Conservation (phyloP, 768 basidiomycete genomes). For the Trametes punicea region DNA sequence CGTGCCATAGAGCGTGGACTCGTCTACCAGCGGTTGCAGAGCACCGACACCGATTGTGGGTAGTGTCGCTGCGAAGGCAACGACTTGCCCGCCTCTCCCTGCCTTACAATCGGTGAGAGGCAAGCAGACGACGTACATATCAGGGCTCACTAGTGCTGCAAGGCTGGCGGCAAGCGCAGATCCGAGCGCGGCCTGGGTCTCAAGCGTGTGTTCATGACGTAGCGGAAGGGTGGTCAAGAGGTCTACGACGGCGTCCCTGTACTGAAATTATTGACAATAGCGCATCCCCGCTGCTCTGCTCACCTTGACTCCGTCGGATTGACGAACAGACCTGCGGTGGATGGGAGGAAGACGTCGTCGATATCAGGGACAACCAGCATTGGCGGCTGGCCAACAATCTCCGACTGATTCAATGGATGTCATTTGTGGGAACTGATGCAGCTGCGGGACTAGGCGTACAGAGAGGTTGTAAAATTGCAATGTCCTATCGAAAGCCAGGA, state of each 20-base stretch:
- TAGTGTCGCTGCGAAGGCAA: conserved; percentile 66
- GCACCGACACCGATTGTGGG: conserved; percentile 74
- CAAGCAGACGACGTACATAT: not conserved
- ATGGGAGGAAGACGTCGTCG: conserved; percentile 88
- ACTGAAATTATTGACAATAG: not conserved
- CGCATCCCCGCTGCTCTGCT: conserved; percentile 21
- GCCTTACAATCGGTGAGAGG: conserved; percentile 37
- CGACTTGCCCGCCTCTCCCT: conserved; percentile 73
- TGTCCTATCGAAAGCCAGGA: conserved; percentile 77
- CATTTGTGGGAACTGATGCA: not conserved
- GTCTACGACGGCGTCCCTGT: conserved; percentile 55
- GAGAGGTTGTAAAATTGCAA: conserved; percentile 89
- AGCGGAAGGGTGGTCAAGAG: conserved; percentile 64
- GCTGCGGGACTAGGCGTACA: conserved; percentile 45
- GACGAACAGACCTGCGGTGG: conserved; percentile 70
- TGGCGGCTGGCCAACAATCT: conserved; percentile 42
- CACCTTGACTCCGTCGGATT: conserved; percentile 70
- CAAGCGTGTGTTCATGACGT: conserved; percentile 49
- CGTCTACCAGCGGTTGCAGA: conserved; percentile 53
- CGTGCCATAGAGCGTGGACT: conserved; percentile 70
- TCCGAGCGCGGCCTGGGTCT: conserved; percentile 66
- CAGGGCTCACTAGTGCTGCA: conserved; percentile 42
- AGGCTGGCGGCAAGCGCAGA: conserved; percentile 71
- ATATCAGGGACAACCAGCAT: conserved; percentile 86
- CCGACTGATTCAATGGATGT: conserved; percentile 32